Percentiles rank a stretch among this genome's conserved stretches.
phyloP scores from a whole-genome alignment of 1,139 yeast species.

The Hansenula sp. region DNA sequence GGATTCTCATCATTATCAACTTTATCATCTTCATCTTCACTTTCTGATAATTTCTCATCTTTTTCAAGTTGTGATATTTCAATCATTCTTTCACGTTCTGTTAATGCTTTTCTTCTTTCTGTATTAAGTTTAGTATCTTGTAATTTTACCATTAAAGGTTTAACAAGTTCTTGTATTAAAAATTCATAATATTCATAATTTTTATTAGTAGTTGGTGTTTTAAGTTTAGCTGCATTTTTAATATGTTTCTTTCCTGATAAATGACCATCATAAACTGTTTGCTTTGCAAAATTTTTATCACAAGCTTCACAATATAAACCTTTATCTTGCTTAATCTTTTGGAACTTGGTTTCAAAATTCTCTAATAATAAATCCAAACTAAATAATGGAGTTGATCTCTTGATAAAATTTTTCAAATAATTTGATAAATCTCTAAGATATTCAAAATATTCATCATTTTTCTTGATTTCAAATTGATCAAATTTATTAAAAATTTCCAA shows the following conservation, averaged over 20 bases:
- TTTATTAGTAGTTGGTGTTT: constrained; percentile 1
- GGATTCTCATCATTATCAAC: constrained; percentile 18
- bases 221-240: constrained; percentile 34
- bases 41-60: constrained; percentile 23
- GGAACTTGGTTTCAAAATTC: constrained; percentile 32
- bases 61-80: constrained; percentile 45
- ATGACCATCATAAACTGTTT: constrained; percentile 66
- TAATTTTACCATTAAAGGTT: constrained; percentile 31
- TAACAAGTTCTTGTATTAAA: constrained; percentile 30
- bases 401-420: constrained; percentile 44
- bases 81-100: constrained; percentile 65
- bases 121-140: constrained; percentile 53
- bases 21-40: constrained; percentile 19
- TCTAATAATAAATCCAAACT: constrained; percentile 32
- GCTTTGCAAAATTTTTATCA: constrained; percentile 57
- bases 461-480: constrained; percentile 26
- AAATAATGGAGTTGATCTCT: constrained; percentile 47
- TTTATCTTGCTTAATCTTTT: constrained; percentile 21
- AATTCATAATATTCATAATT: constrained; percentile 28
- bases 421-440: constrained; percentile 40
- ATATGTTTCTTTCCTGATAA: constrained; percentile 72
- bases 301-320: constrained; percentile 63
- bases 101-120: constrained; percentile 64
- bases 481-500: constrained; percentile 41
- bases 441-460: constrained; percentile 32